Conservation (phyloP, 495 filamentous ascomycete species). For the Podospora didyma region DNA sequence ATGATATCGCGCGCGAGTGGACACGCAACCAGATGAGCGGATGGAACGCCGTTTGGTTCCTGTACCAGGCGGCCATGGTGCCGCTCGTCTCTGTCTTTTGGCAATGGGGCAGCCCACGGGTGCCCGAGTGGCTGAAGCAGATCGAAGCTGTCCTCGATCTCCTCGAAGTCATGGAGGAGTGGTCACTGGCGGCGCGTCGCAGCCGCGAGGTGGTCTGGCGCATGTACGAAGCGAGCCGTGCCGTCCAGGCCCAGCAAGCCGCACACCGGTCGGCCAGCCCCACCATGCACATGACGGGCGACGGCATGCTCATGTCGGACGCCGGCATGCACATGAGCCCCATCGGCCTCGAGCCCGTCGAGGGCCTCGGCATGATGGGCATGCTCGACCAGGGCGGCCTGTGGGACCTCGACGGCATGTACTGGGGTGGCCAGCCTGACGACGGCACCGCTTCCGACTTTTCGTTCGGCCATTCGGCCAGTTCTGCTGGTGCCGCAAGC, state of each 20-base stretch:
- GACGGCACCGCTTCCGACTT: constrained; percentile 24
- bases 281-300: constrained; percentile 35
- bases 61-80: constrained; percentile 76
- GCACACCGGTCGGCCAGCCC: constrained; percentile 26
- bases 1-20: constrained; percentile 65
- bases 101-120: constrained; percentile 53
- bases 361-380: constrained; percentile 49
- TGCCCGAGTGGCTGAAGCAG: constrained; percentile 57
- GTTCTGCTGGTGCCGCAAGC: constrained; percentile 1
- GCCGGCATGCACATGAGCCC: constrained; percentile 44
- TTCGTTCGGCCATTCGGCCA: constrained; percentile 19
- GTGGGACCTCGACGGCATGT: constrained; percentile 55
- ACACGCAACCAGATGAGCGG: constrained; percentile 70
- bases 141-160: constrained; percentile 65
- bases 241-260: constrained; percentile 34
- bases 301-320: constrained; percentile 31
- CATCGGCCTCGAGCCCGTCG: constrained; percentile 47
- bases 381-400: constrained; percentile 51
- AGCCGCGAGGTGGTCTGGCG: constrained; percentile 64
- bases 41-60: constrained; percentile 81
- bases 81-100: constrained; percentile 70
- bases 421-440: constrained; percentile 39
- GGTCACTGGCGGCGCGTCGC: constrained; percentile 66
- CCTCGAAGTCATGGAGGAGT: constrained; percentile 65
- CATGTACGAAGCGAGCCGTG: constrained; percentile 61